Base-by-base conservation (phyloP, 495 filamentous ascomycete genomes). In the Lasiosphaeria hispida region DNA sequence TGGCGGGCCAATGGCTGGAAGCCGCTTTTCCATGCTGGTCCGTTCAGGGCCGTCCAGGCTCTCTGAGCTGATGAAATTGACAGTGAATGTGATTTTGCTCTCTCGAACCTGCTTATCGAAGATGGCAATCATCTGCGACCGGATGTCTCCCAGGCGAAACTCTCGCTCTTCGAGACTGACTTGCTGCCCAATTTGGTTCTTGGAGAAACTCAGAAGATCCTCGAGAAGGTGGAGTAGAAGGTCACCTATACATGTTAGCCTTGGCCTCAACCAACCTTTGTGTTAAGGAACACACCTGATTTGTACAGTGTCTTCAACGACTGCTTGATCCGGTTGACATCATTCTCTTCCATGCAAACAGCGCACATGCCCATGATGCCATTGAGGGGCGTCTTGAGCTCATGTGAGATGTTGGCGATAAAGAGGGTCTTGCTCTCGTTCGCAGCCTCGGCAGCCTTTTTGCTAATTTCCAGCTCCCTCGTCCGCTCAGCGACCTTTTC, bases 401-500 rank as follows among this genome's bases (percentile, higher is more conserved):
- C 92, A 66, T 97, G 92, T 3, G 91, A 95, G 30, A 97, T 96
- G 63, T 97, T 97, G 33, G 92, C 92, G 60, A 97, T 93, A 71
- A 97, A 97, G 19, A 96, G 72, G 7, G 92, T 96, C 73, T 97
- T 96, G 76, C 90, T 94, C 70, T 96, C 89, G 63, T 96, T 96
- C 7, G 92, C 92, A 11, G 89, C 86, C 66, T 96, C 92, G 5
- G 92, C 92, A 2, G 91, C 89, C 73, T 91, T 86, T 70, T 96
- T 96, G 64, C 89, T 91, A 52, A 89, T 83, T 70, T 96, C 91
- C 3, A 95, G 80, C 67, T 96, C 89, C 17, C 80, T 80, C 17
- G 92, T 97, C 40, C 92, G 82, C 71, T 93, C 85, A 0, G 80
- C 81, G 11, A 96, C 92, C 49, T 92, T 87, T 51, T 94, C 87